Base-by-base conservation (phyloP, 208 protist genomes). In the Herpetomonas samuelpessoai region DNA sequence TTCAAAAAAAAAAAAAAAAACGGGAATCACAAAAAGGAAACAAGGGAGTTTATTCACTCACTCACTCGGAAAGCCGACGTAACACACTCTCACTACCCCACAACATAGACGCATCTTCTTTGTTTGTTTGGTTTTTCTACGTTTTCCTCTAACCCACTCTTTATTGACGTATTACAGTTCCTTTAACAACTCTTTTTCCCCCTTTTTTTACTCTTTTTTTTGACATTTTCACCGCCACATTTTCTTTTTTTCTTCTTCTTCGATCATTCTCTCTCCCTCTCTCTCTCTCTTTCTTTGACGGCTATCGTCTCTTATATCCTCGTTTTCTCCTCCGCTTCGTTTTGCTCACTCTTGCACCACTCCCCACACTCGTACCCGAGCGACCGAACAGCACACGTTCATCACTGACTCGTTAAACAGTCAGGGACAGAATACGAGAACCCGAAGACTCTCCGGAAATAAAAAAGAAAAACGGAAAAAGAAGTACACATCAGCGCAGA, bases 121-220 rank as follows among this genome's bases (percentile, higher is more conserved):
- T 54, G 28, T 30, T 57, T 63, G 28, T 49, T 67, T 29, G 44
- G 50, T 18, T 56, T 53, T 54, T 53, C 57, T 28, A 30, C 29
- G 47, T 47, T 31, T 16, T 45, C 27, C 63, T 45, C 2, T 22
- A 26, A 44, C 19, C n/a, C 41, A 52, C n/a, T 12, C 30, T 60
- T 35, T n/a, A 35, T 56, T 35, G 31, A 71, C 19, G 44, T 55
- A 24, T 29, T 14, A 62, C 54, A 30, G 53, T 25, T 51, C 2
- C n/a, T n/a, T n/a, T n/a, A 44, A 63, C 4, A 46, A 31, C 24
- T 28, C 25, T 30, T 54, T 47, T 14, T 61, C 49, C 29, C 57
- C 35, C 41, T 61, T 62, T 31, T 39, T 35, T 56, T 31, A 62
- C 54, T 29, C 31, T 35, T 38, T 59, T 24, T 29, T 54, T n/a